Conservation (phyloP, 768 basidiomycete genomes). For the Omphalotus guepiniiformis region DNA sequence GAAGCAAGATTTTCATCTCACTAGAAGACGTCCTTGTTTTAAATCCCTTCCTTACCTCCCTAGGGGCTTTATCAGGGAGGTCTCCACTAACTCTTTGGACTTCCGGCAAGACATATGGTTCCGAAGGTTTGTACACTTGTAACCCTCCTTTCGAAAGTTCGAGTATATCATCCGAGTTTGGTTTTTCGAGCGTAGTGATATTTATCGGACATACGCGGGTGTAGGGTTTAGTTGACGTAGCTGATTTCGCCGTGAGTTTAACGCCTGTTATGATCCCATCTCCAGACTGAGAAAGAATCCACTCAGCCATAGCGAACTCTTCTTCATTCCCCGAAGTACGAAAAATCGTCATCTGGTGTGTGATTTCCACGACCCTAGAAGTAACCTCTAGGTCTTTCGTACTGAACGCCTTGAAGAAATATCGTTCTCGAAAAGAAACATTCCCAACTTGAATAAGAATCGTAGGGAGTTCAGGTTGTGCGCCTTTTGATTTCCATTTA, state of each 20-base stretch:
- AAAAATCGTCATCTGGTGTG: constrained; percentile 31
- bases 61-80: constrained; percentile 26
- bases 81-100: constrained; percentile 28
- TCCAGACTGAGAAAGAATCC: constrained; percentile 32
- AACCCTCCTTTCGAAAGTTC: constrained; percentile 34
- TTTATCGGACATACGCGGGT: constrained; percentile 35
- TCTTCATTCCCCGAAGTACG: constrained; percentile 27
- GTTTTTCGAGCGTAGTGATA: constrained; percentile 29
- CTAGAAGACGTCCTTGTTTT: constrained; percentile 28
- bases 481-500: constrained; percentile 32
- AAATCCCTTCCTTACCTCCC: constrained; percentile 33
- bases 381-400: constrained; percentile 30
- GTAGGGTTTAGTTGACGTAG: constrained; percentile 31
- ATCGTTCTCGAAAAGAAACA: constrained; percentile 28
- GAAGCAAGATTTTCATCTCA: constrained; percentile 30
- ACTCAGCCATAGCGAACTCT: constrained; percentile 37
- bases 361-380: constrained; percentile 28
- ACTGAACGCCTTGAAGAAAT: constrained; percentile 36
- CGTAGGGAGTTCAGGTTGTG: constrained; percentile 27
- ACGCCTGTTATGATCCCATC: constrained; percentile 33
- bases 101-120: constrained; percentile 29
- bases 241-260: constrained; percentile 30
- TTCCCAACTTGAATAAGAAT: constrained; percentile 34
- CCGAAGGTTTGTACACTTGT: constrained; percentile 28
- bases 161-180: constrained; percentile 30